Evolutionary conservation across 2,329 filamentous ascomycete genomes (phyloP).

Genomic region (Purpureocillium takamizusanense): DNA sequence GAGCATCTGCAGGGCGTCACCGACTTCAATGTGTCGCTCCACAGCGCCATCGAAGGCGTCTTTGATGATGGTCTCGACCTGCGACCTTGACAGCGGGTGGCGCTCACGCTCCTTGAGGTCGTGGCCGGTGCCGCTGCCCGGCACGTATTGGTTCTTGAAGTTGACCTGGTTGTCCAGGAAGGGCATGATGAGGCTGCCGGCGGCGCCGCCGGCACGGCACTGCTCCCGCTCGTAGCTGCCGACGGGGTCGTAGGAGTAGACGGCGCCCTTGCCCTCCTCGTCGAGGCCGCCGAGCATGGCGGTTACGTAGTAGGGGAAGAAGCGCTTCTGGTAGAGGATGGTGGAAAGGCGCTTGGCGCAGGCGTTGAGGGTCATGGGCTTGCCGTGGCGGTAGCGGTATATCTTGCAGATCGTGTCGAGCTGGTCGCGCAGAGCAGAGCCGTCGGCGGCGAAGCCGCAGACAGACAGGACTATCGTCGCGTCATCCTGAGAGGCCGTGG

Average conservation of each 20-base stretch:
- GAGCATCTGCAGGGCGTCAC: constrained; percentile 92
- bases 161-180: constrained; percentile 99
- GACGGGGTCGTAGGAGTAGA: constrained; percentile 97
- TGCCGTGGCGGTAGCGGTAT: constrained; percentile 97
- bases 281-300: constrained; percentile 92
- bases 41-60: constrained; percentile 98
- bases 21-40: constrained; percentile 98
- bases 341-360: constrained; percentile 93
- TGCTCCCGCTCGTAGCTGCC: constrained; percentile 97
- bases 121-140: constrained; percentile 76
- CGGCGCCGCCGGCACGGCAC: constrained; percentile 87
- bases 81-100: constrained; percentile 59
- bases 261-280: constrained; percentile 84
- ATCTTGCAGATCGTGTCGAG: constrained; percentile 95
- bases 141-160: constrained; percentile 96
- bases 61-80: constrained; percentile 81
- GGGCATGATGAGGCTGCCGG: constrained; percentile 92
- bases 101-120: constrained; percentile 63
- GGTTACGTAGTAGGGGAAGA: constrained; percentile 97
- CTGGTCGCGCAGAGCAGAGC: constrained; percentile 85
- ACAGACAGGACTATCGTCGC: constrained; percentile 86
- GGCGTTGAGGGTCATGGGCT: constrained; percentile 87
- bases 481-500: constrained; percentile 74
- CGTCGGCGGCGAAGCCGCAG: constrained; percentile 92
- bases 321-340: constrained; percentile 93